These are phyloP conservation scores for Heritiera littoralis DNA, from an alignment of 345 rosid species.

Conservation along the genomic window DNA sequence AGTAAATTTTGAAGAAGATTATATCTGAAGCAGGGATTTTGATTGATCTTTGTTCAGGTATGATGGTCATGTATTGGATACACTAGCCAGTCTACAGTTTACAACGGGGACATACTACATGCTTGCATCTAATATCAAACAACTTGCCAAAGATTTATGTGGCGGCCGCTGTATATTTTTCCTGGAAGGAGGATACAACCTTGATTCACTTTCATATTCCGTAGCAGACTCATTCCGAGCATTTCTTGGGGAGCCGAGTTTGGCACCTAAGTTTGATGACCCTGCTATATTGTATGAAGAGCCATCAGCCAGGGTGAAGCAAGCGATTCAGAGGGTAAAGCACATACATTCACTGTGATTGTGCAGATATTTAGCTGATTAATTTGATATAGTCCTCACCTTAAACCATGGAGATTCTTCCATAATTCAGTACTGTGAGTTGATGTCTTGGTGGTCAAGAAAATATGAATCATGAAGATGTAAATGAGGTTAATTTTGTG, in stretches of 20 bases:
- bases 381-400: neutral
- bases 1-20: neutral
- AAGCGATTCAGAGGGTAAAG: conserved; percentile 69
- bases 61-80: conserved; percentile 89
- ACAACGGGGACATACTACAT: conserved; percentile 85
- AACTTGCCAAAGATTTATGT: conserved; percentile 77
- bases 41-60: conserved; percentile 49
- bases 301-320: conserved; percentile 65
- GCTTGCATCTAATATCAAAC: conserved; percentile 71
- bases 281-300: conserved; percentile 86
- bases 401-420: neutral
- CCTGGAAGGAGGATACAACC: conserved; percentile 97
- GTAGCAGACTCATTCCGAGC: conserved; percentile 87
- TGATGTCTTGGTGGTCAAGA: neutral
- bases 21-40: neutral
- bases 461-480: neutral
- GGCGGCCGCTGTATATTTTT: conserved; percentile 87
- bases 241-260: conserved; percentile 74
- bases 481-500: neutral
- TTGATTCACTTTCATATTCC: conserved; percentile 76
- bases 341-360: conserved; percentile 67
- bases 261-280: conserved; percentile 74
- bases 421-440: neutral
- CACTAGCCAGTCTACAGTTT: conserved; percentile 77
- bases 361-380: neutral